A percentile compares a stretch with the other conserved stretches of the same genome.
phyloP scores from a whole-genome alignment of 129 eudicot species.

The Dittrichia graveolens region DNA sequence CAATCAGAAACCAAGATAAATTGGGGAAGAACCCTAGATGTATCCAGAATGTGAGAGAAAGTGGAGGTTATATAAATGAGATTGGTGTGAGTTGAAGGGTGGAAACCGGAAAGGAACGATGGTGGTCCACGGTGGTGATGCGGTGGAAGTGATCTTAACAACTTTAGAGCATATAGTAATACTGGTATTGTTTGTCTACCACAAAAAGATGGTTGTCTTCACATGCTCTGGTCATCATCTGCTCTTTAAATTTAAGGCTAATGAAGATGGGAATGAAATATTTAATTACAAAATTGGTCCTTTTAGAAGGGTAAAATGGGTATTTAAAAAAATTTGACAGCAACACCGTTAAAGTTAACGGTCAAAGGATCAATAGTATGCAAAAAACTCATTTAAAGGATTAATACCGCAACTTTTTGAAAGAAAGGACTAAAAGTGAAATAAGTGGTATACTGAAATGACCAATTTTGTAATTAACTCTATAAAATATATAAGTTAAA shows the following conservation, averaged over 20 bases:
- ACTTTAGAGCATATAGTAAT: constrained; percentile 29
- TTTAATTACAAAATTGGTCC: too few species aligned
- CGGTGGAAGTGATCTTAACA: constrained; percentile 22
- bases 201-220: constrained; percentile 48
- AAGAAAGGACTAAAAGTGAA: too few species aligned
- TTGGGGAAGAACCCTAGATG: constrained; percentile 32
- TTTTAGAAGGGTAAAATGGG: too few species aligned
- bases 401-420: too few species aligned
- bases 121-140: constrained; percentile 37
- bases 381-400: too few species aligned
- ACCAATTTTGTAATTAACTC: too few species aligned
- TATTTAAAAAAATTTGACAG: too few species aligned
- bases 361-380: too few species aligned
- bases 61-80: constrained; percentile 16
- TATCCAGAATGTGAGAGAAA: constrained; percentile 21
- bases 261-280: constrained; percentile 33
- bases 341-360: too few species aligned
- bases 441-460: too few species aligned
- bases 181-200: constrained; percentile 26
- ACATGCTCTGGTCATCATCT: constrained; percentile 49
- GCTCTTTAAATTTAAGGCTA: neutral
- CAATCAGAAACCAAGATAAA: too few species aligned
- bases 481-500: too few species aligned
- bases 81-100: constrained; percentile 41
- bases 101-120: constrained; percentile 15